A percentile compares a stretch with the other conserved stretches of the same genome.
Conservation (phyloP, 179 eudicot genomes). For the Corrigiola litoralis region DNA sequence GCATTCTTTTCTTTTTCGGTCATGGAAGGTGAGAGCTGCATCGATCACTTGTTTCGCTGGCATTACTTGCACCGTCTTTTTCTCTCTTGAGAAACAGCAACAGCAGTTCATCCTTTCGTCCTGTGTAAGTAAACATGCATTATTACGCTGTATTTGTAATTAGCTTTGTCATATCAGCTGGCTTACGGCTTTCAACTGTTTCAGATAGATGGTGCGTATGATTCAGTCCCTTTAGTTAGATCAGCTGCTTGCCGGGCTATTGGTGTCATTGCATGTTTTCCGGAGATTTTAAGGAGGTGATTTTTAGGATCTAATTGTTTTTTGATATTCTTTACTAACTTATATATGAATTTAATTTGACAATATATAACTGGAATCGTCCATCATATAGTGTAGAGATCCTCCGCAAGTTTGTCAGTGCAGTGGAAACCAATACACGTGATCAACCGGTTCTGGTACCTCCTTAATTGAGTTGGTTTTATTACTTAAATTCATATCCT, state of each 20-base stretch:
- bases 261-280: slow-evolving; percentile 90
- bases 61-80: slow-evolving; percentile 72
- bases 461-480: slow-evolving; percentile 4
- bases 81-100: slow-evolving; percentile 53
- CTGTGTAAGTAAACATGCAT: slow-evolving; percentile 48
- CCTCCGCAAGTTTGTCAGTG: slow-evolving; percentile 57
- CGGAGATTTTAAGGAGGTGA: slow-evolving; percentile 66
- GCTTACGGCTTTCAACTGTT: slow-evolving; percentile 1
- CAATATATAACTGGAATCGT: slow-evolving; percentile 11
- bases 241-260: slow-evolving; percentile 98
- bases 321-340: neutral
- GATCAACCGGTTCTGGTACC: slow-evolving; percentile 62
- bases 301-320: slow-evolving; percentile 2
- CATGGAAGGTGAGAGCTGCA: slow-evolving; percentile 85
- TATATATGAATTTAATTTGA: neutral
- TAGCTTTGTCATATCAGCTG: neutral
- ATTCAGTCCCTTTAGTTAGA: slow-evolving; percentile 76
- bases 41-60: slow-evolving; percentile 94
- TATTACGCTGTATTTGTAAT: neutral
- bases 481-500: neutral
- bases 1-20: too few relatives aligned
- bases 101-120: slow-evolving; percentile 59
- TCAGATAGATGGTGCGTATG: slow-evolving; percentile 73
- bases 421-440: slow-evolving; percentile 54
- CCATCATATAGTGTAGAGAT: slow-evolving; percentile 56